A percentile compares a stretch with the other conserved stretches of the same genome.
Evolutionary conservation across 805 yeast genomes (phyloP).

Genomic region (Danielozyma ontarioensis): DNA sequence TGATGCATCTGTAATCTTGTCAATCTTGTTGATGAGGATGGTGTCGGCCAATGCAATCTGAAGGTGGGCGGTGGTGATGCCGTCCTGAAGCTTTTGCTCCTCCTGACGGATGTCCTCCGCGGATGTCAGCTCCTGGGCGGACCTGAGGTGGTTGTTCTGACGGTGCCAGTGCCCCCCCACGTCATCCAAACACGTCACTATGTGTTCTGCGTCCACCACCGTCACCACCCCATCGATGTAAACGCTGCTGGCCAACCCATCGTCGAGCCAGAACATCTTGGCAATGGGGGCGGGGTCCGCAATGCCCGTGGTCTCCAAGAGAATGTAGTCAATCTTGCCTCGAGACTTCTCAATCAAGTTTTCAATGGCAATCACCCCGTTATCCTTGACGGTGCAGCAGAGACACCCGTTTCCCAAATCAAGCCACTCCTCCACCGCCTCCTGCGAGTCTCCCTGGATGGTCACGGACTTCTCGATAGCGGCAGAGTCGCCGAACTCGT

Average conservation of each 20-base stretch:
- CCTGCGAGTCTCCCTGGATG: slow-evolving; percentile 44
- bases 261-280: slow-evolving; percentile 95
- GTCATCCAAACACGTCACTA: slow-evolving; percentile 63
- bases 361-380: slow-evolving; percentile 93
- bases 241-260: slow-evolving; percentile 76
- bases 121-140: slow-evolving; percentile 7
- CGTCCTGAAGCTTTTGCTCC: slow-evolving; percentile 30
- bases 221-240: slow-evolving; percentile 90
- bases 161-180: slow-evolving; percentile 68
- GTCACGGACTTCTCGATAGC: slow-evolving; percentile 86
- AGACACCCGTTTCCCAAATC: slow-evolving; percentile 96
- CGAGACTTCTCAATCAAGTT: slow-evolving; percentile 68
- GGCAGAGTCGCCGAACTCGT: slow-evolving; percentile 88
- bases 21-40: slow-evolving; percentile 74
- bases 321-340: slow-evolving; percentile 78
- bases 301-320: slow-evolving; percentile 90
- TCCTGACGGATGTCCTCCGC: slow-evolving; percentile 17
- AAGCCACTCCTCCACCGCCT: slow-evolving; percentile 83
- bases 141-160: slow-evolving; percentile 22
- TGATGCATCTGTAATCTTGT: slow-evolving; percentile 29
- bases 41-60: slow-evolving; percentile 91
- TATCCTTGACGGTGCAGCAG: slow-evolving; percentile 93
- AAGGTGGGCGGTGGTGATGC: slow-evolving; percentile 75
- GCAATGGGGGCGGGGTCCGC: slow-evolving; percentile 99
- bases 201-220: slow-evolving; percentile 73